Conservation (phyloP, 352 stramenopile genomes). For the Lagenidium giganteum region DNA sequence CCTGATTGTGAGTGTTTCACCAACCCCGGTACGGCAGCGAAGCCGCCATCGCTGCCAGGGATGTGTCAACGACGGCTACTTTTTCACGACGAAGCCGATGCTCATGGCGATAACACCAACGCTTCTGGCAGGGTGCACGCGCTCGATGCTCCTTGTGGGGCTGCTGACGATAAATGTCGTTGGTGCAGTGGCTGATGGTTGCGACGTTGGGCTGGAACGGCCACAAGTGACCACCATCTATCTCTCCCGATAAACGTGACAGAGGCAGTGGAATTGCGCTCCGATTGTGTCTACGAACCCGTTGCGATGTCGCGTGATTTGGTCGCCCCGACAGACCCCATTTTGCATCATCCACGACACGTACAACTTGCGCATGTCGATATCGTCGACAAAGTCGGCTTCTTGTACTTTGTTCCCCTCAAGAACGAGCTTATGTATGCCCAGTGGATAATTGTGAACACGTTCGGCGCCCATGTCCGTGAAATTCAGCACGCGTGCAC, state of each 20-base stretch:
- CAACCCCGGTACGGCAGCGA: too few relatives aligned
- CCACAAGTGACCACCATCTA: conserved; percentile 16
- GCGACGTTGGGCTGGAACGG: too few relatives aligned
- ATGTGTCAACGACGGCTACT: too few relatives aligned
- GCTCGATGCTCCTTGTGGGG: too few relatives aligned
- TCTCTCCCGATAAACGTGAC: conserved; percentile 11
- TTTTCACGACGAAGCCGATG: too few relatives aligned
- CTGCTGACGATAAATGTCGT: too few relatives aligned
- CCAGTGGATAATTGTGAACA: conserved; percentile 2
- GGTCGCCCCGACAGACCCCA: neutral
- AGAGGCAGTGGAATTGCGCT: conserved; percentile 16
- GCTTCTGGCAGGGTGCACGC: too few relatives aligned
- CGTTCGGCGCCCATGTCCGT: conserved; percentile 5
- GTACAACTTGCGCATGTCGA: neutral
- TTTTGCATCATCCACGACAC: too few relatives aligned
- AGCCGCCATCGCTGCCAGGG: too few relatives aligned
- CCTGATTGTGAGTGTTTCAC: too few relatives aligned
- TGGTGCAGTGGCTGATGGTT: too few relatives aligned
- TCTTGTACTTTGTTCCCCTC: neutral
- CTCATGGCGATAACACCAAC: too few relatives aligned
- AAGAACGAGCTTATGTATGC: neutral
- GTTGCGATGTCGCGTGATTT: neutral
- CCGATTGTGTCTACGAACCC: conserved; percentile 12
- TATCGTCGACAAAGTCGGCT: neutral
- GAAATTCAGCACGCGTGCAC: neutral